These are phyloP conservation scores for Leccinum variicolor DNA, from an alignment of 768 basidiomycete genomes.

Conservation along the genomic window DNA sequence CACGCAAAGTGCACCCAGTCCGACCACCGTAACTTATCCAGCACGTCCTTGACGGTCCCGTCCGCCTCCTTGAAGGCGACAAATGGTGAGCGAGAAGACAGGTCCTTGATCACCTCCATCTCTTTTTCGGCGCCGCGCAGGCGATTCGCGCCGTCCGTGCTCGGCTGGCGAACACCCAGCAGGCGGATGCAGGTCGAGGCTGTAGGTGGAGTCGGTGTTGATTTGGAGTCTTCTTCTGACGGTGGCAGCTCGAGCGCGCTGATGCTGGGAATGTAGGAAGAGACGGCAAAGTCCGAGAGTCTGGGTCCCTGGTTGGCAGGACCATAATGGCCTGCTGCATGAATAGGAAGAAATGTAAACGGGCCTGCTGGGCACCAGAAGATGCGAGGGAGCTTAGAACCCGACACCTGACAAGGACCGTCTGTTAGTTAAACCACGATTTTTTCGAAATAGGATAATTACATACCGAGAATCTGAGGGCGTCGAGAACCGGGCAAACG, in stretches of 20 bases:
- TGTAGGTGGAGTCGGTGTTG: not conserved
- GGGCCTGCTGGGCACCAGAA: not conserved
- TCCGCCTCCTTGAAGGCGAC: not conserved
- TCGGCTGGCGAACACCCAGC: conserved; percentile 12
- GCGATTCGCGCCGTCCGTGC: not conserved
- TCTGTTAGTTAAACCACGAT: not conserved
- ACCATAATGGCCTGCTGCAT: not conserved
- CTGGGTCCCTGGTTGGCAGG: not conserved
- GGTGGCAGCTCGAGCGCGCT: not conserved
- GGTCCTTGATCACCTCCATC: conserved; percentile 19
- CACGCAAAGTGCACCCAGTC: conserved; percentile 31
- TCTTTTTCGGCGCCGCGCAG: conserved; percentile 2
- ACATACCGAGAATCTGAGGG: not conserved
- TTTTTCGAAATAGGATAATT: not conserved
- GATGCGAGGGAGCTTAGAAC: not conserved
- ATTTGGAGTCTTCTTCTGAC: not conserved
- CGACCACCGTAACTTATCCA: not conserved
- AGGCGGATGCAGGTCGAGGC: not conserved
- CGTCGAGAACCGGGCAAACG: not conserved
- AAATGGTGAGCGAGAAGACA: not conserved
- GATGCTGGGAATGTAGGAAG: conserved; percentile 14
- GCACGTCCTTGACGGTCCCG: not conserved
- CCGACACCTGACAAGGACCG: not conserved
- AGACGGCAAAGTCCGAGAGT: conserved; percentile 4
- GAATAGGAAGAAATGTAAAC: not conserved